A percentile compares a stretch with the other conserved stretches of the same genome.
Evolutionary conservation across 2,329 filamentous ascomycete genomes (phyloP).

Genomic region (Xylaria polymorpha): DNA sequence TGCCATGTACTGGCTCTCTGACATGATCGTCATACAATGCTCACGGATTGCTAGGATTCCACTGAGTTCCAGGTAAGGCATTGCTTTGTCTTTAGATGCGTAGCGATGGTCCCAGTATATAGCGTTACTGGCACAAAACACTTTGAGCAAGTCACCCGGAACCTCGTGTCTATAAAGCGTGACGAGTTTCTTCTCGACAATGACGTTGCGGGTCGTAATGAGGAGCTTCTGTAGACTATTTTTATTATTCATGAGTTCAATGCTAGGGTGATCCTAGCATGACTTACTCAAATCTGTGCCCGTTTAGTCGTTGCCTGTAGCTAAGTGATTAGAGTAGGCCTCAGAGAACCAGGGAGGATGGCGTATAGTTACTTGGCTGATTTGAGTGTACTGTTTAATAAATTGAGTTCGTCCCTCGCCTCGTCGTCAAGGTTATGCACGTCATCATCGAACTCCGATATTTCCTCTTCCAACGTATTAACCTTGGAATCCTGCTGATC

Average conservation of each 20-base stretch:
- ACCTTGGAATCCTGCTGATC: neutral
- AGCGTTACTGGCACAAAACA: conserved; percentile 60
- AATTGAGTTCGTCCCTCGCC: conserved; percentile 11
- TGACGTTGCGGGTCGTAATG: conserved; percentile 54
- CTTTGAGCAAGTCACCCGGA: conserved; percentile 43
- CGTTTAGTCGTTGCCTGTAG: conserved; percentile 3
- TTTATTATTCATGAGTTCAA: neutral
- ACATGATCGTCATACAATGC: conserved; percentile 60
- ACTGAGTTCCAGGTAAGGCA: conserved; percentile 54
- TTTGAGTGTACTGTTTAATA: neutral
- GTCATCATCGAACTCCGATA: neutral
- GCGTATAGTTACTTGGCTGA: conserved; percentile 17
- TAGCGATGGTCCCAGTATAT: conserved; percentile 56
- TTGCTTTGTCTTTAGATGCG: conserved; percentile 40
- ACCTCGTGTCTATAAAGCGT: conserved; percentile 47
- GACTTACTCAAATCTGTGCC: conserved; percentile 34
- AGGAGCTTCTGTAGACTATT: conserved; percentile 45
- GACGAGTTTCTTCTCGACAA: conserved; percentile 48
- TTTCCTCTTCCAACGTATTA: neutral
- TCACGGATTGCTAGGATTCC: conserved; percentile 56
- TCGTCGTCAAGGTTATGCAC: conserved; percentile 1
- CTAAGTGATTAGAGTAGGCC: neutral
- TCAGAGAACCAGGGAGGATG: too few relatives aligned
- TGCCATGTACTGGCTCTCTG: conserved; percentile 54
- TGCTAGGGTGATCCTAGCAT: too few relatives aligned